phyloP scores from a whole-genome alignment of 2,329 filamentous ascomycete species.

The Pseudofabraea citricarpa region DNA sequence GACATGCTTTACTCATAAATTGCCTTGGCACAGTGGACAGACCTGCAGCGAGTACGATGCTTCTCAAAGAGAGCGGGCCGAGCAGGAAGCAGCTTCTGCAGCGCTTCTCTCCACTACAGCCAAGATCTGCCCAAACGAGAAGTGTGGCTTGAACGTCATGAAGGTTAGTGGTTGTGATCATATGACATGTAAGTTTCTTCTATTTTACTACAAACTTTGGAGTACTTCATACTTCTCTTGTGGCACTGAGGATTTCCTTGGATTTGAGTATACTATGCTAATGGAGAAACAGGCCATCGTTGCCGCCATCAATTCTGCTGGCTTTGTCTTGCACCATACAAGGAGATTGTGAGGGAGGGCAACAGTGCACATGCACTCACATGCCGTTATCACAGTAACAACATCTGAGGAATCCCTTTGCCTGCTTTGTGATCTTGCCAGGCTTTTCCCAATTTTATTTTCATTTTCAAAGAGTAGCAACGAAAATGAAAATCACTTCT shows the following conservation, averaged over 20 bases:
- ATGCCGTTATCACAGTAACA: not conserved
- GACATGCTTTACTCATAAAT: slow-evolving; percentile 38
- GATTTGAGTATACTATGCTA: too few relatives aligned
- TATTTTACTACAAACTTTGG: not conserved
- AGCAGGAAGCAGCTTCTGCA: not conserved
- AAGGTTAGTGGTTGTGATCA: not conserved
- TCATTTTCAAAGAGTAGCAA: too few relatives aligned
- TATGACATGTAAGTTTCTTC: not conserved
- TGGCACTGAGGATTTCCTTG: too few relatives aligned
- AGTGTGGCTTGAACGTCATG: not conserved
- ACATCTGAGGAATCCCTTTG: not conserved
- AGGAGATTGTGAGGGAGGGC: not conserved
- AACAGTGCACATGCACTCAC: not conserved
- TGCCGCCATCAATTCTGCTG: not conserved
- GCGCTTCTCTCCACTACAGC: not conserved
- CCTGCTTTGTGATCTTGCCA: too few relatives aligned
- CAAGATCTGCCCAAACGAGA: not conserved
- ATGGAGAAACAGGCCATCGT: not conserved
- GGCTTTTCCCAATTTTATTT: too few relatives aligned
- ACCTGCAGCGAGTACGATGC: slow-evolving; percentile 39
- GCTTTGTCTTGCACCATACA: not conserved
- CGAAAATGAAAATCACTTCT: too few relatives aligned
- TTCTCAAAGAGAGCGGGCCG: not conserved
- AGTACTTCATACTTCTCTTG: not conserved
- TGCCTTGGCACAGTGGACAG: slow-evolving; percentile 37